Conservation (phyloP, 2,329 filamentous ascomycete species). For the Aspergillus jensenii region DNA sequence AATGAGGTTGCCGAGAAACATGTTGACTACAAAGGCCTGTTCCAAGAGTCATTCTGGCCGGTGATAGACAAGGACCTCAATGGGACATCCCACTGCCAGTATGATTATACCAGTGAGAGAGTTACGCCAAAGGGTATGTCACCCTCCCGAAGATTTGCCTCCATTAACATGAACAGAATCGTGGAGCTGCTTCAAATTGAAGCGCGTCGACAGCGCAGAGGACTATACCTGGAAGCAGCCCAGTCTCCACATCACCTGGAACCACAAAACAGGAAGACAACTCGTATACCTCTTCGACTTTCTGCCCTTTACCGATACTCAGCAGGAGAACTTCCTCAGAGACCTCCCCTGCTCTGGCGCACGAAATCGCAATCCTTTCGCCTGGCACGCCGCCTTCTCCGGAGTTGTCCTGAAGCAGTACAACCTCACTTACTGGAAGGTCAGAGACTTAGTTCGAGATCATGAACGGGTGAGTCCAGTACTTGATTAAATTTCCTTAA, state of each 20-base stretch:
- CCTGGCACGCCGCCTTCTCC: conserved; percentile 26
- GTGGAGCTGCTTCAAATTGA: conserved; percentile 28
- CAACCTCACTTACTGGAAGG: conserved; percentile 27
- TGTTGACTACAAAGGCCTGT: neutral
- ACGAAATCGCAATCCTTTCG: conserved; percentile 17
- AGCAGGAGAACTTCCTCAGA: neutral
- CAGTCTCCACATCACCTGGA: conserved; percentile 20
- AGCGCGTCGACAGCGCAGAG: conserved; percentile 7
- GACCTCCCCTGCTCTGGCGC: neutral
- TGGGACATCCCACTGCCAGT: conserved; percentile 16
- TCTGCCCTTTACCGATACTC: neutral
- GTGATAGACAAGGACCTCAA: conserved; percentile 17
- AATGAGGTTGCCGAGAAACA: neutral
- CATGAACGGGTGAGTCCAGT: conserved; percentile 28
- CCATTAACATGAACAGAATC: conserved; percentile 13
- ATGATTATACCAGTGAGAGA: neutral
- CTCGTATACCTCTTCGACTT: conserved; percentile 17
- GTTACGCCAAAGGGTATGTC: neutral
- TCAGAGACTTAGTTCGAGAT: conserved; percentile 28
- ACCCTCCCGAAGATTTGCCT: neutral
- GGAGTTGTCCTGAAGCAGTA: conserved; percentile 21
- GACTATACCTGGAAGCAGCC: conserved; percentile 22
- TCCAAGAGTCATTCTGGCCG: conserved; percentile 6
- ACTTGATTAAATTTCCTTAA: neutral
- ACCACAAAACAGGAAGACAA: conserved; percentile 1